phyloP scores from a whole-genome alignment of 2,329 filamentous ascomycete species.

The Fusarium caatingaense region DNA sequence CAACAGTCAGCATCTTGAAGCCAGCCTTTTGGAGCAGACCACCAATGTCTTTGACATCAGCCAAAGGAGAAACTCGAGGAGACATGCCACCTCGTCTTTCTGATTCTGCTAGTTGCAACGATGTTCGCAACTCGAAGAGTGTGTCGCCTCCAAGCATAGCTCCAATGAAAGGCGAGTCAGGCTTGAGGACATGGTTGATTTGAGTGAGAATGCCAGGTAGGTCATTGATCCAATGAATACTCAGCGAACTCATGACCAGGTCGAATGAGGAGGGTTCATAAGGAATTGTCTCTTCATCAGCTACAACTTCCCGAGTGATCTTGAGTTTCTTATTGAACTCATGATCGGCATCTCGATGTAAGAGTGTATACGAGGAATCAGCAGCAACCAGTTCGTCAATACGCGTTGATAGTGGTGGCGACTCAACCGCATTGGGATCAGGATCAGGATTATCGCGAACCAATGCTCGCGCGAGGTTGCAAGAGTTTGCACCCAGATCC shows the following conservation, averaged over 20 bases:
- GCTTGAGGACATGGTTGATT: conserved; percentile 88
- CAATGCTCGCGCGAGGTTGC: conserved; percentile 89
- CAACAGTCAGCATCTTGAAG: conserved; percentile 96
- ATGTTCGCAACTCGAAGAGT: conserved; percentile 91
- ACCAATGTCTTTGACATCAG: conserved; percentile 91
- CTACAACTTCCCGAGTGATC: conserved; percentile 80
- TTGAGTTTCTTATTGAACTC: conserved; percentile 80
- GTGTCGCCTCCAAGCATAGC: conserved; percentile 98
- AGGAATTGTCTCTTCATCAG: conserved; percentile 78
- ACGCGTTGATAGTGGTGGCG: conserved; percentile 74
- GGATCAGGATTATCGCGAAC: conserved; percentile 76
- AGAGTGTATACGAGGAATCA: conserved; percentile 80
- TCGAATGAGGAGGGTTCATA: conserved; percentile 85
- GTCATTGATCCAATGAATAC: conserved; percentile 98
- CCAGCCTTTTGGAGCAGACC: conserved; percentile 86
- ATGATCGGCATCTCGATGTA: conserved; percentile 81
- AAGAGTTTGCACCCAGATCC: conserved; percentile 94
- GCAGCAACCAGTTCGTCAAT: conserved; percentile 82
- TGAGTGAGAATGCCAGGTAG: conserved; percentile 85
- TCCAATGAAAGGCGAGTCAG: conserved; percentile 90
- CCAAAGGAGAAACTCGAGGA: conserved; percentile 89
- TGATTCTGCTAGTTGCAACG: conserved; percentile 90
- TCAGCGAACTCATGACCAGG: conserved; percentile 87
- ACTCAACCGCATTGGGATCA: conserved; percentile 64
- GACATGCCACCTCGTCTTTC: conserved; percentile 92